These are phyloP conservation scores for Tephrocybe sp. DNA, from an alignment of 768 basidiomycete species.

Conservation along the genomic window DNA sequence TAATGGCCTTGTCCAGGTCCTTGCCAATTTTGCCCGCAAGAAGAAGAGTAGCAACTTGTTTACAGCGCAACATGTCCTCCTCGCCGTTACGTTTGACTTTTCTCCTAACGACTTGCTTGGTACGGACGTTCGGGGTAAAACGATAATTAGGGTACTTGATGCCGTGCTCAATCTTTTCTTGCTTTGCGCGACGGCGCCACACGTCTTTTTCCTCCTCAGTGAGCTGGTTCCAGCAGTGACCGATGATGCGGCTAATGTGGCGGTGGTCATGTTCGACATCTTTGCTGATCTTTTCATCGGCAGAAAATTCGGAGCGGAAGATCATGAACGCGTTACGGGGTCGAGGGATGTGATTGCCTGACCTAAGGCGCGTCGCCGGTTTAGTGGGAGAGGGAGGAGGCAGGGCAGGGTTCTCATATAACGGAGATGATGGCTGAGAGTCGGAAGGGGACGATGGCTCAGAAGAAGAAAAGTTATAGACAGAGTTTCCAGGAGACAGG, in stretches of 20 bases:
- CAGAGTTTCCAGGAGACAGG: conserved; percentile 4
- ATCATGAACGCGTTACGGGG: conserved; percentile 86
- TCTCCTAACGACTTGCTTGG: conserved; percentile 43
- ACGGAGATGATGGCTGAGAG: conserved; percentile 10
- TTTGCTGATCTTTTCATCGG: conserved; percentile 44
- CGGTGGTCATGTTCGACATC: conserved; percentile 54
- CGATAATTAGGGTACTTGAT: conserved; percentile 52
- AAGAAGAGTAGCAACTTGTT: conserved; percentile 47
- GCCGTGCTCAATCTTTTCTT: conserved; percentile 49
- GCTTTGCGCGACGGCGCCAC: conserved; percentile 49
- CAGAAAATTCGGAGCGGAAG: conserved; percentile 59
- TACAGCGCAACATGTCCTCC: conserved; percentile 47
- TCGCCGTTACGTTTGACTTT: conserved; percentile 50
- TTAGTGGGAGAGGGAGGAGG: conserved; percentile 15
- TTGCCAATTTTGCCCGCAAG: conserved; percentile 47
- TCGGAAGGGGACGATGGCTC: conserved; percentile 13
- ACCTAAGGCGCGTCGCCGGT: conserved; percentile 21
- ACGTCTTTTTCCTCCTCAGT: conserved; percentile 45
- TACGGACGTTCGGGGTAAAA: conserved; percentile 44
- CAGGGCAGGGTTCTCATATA: neutral
- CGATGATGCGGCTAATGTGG: conserved; percentile 56
- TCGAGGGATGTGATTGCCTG: conserved; percentile 59
- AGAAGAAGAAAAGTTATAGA: conserved; percentile 13
- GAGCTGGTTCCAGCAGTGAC: conserved; percentile 52
- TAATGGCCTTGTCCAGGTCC: conserved; percentile 45